Percentiles rank a stretch among this genome's conserved stretches.
Evolutionary conservation across 208 protist species (phyloP).

Genomic region (Naegleria fowleri): DNA sequence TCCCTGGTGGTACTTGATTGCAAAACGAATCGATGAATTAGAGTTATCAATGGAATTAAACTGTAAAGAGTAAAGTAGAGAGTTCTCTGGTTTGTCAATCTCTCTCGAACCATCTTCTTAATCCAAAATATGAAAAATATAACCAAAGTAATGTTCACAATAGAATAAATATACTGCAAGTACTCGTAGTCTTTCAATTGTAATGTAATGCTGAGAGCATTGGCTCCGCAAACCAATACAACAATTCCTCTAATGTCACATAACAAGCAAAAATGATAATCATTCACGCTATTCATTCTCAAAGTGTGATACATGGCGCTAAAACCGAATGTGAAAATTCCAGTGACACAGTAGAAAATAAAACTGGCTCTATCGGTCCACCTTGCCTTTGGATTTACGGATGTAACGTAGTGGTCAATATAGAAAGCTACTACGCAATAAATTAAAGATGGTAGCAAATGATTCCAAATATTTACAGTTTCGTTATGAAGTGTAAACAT

Average conservation of each 20-base stretch:
- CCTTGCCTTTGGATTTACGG: no score
- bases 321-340: not conserved
- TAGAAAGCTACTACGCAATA: not conserved
- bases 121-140: not conserved
- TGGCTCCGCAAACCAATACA: not conserved
- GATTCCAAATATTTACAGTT: slow-evolving; percentile 19
- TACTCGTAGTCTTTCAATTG: not conserved
- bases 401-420: not conserved
- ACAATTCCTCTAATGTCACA: slow-evolving; percentile 25
- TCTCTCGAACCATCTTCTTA: not conserved
- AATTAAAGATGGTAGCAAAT: not conserved
- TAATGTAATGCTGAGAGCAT: not conserved
- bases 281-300: not conserved
- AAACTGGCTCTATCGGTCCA: not conserved
- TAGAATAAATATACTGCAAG: not conserved
- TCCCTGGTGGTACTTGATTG: not conserved
- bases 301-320: slow-evolving; percentile 8
- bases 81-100: slow-evolving; percentile 25
- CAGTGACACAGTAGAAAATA: not conserved
- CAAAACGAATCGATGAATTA: not conserved
- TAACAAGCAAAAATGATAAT: not conserved
- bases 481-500: slow-evolving; percentile 15
- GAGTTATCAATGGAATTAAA: not conserved
- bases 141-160: not conserved
- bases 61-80: slow-evolving; percentile 14